Evolutionary conservation across 2,329 filamentous ascomycete species (phyloP).

Genomic region (Clonostachys chloroleuca): DNA sequence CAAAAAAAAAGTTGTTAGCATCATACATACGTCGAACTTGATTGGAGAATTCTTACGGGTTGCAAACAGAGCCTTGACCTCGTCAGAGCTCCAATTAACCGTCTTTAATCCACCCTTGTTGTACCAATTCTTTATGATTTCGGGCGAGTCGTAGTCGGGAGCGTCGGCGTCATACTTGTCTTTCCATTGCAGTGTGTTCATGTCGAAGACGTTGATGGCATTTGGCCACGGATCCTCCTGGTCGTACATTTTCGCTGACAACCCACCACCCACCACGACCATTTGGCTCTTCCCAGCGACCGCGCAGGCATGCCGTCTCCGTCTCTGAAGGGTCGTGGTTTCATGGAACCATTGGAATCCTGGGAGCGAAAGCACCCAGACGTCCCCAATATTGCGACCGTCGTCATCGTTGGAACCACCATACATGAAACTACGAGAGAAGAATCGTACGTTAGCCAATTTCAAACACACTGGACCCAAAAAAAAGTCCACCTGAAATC

Average conservation of each 20-base stretch:
- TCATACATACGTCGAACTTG: background rate
- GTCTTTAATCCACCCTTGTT: background rate
- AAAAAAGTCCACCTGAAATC: no score
- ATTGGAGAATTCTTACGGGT: background rate
- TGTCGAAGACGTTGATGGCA: constrained; percentile 31
- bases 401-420: constrained; percentile 1
- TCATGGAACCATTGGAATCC: constrained; percentile 25
- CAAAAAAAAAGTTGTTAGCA: no score
- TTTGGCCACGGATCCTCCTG: constrained; percentile 24
- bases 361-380: constrained; percentile 28
- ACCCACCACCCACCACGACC: constrained; percentile 27
- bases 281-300: constrained; percentile 25
- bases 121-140: background rate
- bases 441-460: background rate
- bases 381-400: constrained; percentile 15
- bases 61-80: background rate
- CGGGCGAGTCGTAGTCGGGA: constrained; percentile 16
- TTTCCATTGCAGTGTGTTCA: constrained; percentile 26
- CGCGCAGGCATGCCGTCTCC: background rate
- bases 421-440: background rate
- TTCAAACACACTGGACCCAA: no score
- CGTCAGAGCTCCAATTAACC: background rate
- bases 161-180: constrained; percentile 24
- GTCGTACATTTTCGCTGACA: background rate
- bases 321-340: background rate